A percentile compares a stretch with the other conserved stretches of the same genome.
phyloP scores from a whole-genome alignment of 2,329 filamentous ascomycete species.

The Diaporthe caulivora region DNA sequence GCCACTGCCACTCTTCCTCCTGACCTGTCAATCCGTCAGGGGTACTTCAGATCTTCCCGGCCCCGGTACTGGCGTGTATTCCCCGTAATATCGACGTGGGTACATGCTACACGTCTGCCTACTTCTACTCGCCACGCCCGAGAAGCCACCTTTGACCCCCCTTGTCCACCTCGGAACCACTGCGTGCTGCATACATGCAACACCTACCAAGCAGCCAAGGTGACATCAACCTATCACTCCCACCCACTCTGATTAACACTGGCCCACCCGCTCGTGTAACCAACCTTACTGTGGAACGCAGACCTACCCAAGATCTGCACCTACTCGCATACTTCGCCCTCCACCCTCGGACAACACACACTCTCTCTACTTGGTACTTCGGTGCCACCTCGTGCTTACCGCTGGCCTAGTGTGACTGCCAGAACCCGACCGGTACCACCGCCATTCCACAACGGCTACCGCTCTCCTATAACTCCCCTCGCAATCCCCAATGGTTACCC shows the following conservation, averaged over 20 bases:
- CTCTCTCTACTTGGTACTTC: slow-evolving; percentile 6
- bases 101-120: slow-evolving; percentile 30
- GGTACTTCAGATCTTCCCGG: slow-evolving; percentile 27
- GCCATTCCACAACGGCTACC: neutral
- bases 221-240: slow-evolving; percentile 30
- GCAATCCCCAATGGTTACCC: slow-evolving; percentile 38
- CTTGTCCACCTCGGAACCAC: neutral
- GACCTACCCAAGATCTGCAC: slow-evolving; percentile 24
- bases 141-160: neutral
- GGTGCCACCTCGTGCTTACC: slow-evolving; percentile 1
- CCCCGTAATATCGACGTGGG: slow-evolving; percentile 21
- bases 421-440: slow-evolving; percentile 30
- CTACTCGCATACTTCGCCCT: slow-evolving; percentile 24
- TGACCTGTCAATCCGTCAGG: neutral
- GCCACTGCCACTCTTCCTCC: slow-evolving; percentile 25
- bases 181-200: slow-evolving; percentile 5
- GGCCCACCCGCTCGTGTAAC: slow-evolving; percentile 27
- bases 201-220: slow-evolving; percentile 17
- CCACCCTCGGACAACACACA: slow-evolving; percentile 20
- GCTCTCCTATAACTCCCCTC: slow-evolving; percentile 31
- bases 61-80: slow-evolving; percentile 24
- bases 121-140: slow-evolving; percentile 20
- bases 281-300: slow-evolving; percentile 26
- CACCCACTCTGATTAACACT: slow-evolving; percentile 10
- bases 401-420: slow-evolving; percentile 29